A percentile compares a stretch with the other conserved stretches of the same genome.
phyloP scores from a whole-genome alignment of 2,329 filamentous ascomycete species.

The Cladosporium sp. region DNA sequence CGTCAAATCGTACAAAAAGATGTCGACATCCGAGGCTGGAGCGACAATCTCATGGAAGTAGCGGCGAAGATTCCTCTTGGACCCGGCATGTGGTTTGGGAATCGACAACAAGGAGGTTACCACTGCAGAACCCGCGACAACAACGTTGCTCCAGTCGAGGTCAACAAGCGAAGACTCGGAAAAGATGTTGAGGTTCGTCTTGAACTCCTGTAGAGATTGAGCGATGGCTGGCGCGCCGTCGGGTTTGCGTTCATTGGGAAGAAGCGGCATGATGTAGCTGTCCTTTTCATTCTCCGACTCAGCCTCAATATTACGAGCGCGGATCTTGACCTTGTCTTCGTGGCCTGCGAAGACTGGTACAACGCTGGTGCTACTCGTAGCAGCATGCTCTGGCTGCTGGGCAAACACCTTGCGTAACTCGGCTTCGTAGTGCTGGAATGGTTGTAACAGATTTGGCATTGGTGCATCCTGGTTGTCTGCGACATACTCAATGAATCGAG shows the following conservation, averaged over 20 bases:
- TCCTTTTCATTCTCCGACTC: conserved; percentile 57
- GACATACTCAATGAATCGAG: conserved; percentile 48
- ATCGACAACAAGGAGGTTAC: conserved; percentile 68
- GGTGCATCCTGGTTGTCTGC: conserved; percentile 47
- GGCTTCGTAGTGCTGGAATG: conserved; percentile 63
- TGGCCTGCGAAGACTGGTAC: conserved; percentile 56
- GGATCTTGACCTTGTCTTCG: conserved; percentile 53
- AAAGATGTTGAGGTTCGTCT: conserved; percentile 73
- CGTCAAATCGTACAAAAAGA: conserved; percentile 74
- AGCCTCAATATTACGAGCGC: conserved; percentile 52
- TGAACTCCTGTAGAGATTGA: conserved; percentile 61
- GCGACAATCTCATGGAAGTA: conserved; percentile 80
- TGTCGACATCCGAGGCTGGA: conserved; percentile 78
- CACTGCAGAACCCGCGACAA: conserved; percentile 74
- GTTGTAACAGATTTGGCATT: conserved; percentile 54
- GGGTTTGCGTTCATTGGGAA: conserved; percentile 53
- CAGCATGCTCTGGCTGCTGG: conserved; percentile 56
- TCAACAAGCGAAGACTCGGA: conserved; percentile 71
- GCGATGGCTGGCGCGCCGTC: conserved; percentile 64
- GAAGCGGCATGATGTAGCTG: conserved; percentile 63
- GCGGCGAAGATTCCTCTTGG: conserved; percentile 36
- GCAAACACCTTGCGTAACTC: conserved; percentile 62
- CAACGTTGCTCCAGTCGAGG: conserved; percentile 74
- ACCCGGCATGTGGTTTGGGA: conserved; percentile 44
- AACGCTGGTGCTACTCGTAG: conserved; percentile 56